Evolutionary conservation across 441 rosid genomes (phyloP).

Genomic region (California macrophylla): DNA sequence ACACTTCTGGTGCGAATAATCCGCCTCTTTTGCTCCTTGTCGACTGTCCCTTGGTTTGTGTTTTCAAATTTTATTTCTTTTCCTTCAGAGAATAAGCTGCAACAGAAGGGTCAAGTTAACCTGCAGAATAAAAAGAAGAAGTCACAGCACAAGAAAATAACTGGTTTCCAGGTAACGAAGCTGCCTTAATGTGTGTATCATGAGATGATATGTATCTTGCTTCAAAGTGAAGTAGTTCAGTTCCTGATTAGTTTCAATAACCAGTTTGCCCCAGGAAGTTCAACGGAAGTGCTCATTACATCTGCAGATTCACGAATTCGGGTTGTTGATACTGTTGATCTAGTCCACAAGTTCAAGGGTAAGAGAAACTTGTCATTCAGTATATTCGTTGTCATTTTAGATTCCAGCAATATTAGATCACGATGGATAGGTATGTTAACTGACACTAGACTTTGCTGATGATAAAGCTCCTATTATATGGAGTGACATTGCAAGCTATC

Average conservation of each 20-base stretch:
- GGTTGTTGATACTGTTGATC: slow-evolving; percentile 66
- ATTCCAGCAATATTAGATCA: background rate
- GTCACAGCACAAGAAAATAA: slow-evolving; percentile 81
- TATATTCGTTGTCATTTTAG: background rate
- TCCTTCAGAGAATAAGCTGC: slow-evolving; percentile 76
- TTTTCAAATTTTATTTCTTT: background rate
- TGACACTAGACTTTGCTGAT: background rate
- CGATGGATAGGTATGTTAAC: background rate
- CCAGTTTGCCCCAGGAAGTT: slow-evolving; percentile 87
- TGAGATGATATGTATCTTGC: background rate
- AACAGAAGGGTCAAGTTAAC: slow-evolving; percentile 59
- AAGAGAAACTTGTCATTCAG: slow-evolving; percentile 12
- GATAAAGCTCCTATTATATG: background rate
- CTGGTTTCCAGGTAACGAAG: slow-evolving; percentile 83
- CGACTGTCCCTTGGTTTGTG: background rate
- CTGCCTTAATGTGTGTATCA: background rate
- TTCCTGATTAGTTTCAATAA: slow-evolving; percentile 24
- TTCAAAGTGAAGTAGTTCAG: background rate
- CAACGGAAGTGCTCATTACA: slow-evolving; percentile 70
- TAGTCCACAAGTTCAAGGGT: slow-evolving; percentile 94
- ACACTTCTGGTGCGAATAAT: slow-evolving; percentile 47
- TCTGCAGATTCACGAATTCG: slow-evolving; percentile 94
- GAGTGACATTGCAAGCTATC: background rate
- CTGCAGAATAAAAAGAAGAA: slow-evolving; percentile 90
- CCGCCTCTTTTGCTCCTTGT: background rate